These are phyloP conservation scores for Candida hungchunana DNA, from an alignment of 805 yeast species.

Conservation along the genomic window DNA sequence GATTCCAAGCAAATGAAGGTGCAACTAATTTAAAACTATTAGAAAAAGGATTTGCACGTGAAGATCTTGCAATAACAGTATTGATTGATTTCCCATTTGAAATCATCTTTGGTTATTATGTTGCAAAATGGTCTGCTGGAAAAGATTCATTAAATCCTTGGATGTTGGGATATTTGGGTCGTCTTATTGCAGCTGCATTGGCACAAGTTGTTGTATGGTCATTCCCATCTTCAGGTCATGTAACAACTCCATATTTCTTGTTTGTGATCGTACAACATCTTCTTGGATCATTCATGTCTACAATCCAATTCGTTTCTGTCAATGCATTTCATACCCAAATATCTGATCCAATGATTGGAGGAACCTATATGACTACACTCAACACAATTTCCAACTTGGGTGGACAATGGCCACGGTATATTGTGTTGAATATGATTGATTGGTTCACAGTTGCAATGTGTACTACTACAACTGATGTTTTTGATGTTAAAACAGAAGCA, in stretches of 20 bases:
- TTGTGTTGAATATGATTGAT: conserved; percentile 78
- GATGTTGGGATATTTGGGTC: conserved; percentile 82
- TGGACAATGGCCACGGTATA: conserved; percentile 95
- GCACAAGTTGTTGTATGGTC: conserved; percentile 69
- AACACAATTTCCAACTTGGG: conserved; percentile 92
- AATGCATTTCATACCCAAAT: conserved; percentile 93
- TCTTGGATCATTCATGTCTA: conserved; percentile 85
- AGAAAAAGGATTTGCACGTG: conserved; percentile 89
- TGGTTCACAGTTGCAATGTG: conserved; percentile 68
- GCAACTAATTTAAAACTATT: conserved; percentile 88
- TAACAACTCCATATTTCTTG: conserved; percentile 54
- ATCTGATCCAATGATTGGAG: conserved; percentile 95
- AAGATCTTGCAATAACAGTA: conserved; percentile 89
- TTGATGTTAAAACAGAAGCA: conserved; percentile 26
- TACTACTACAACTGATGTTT: conserved; percentile 28
- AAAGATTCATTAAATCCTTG: conserved; percentile 77
- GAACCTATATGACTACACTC: conserved; percentile 95
- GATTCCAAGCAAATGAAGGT: conserved; percentile 93
- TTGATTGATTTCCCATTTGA: conserved; percentile 95
- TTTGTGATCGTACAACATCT: conserved; percentile 78
- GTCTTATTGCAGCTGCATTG: conserved; percentile 67
- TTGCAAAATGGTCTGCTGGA: conserved; percentile 92
- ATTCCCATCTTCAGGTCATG: conserved; percentile 56
- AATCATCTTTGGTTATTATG: conserved; percentile 89
- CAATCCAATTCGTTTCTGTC: conserved; percentile 91